phyloP scores from a whole-genome alignment of 2,329 filamentous ascomycete genomes.

The Bisporella sp. region DNA sequence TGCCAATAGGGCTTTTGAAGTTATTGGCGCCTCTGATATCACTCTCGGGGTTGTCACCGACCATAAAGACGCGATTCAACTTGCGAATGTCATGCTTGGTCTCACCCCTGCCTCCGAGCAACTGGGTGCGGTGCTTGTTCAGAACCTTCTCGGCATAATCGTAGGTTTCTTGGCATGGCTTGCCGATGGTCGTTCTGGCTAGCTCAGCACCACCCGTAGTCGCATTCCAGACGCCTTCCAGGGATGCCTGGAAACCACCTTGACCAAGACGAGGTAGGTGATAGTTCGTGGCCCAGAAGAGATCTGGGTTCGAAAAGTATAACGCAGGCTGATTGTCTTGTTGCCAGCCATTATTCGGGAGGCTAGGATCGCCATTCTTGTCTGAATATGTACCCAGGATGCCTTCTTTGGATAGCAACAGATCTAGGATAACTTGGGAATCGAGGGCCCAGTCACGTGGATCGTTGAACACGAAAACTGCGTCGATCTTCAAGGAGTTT shows the following conservation, averaged over 20 bases:
- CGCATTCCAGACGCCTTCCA: slow-evolving; percentile 72
- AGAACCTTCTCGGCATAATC: slow-evolving; percentile 75
- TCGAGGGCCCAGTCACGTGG: slow-evolving; percentile 94
- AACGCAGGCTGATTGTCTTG: slow-evolving; percentile 72
- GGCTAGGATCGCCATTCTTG: slow-evolving; percentile 57
- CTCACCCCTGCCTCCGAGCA: slow-evolving; percentile 12
- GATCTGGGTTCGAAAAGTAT: slow-evolving; percentile 85
- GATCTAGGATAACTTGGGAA: slow-evolving; percentile 74
- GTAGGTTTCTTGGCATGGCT: slow-evolving; percentile 74
- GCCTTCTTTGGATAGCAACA: slow-evolving; percentile 72
- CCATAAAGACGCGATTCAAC: slow-evolving; percentile 82
- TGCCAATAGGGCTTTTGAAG: slow-evolving; percentile 59
- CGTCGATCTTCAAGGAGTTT: slow-evolving; percentile 68
- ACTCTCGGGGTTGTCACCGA: slow-evolving; percentile 83
- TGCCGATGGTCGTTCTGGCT: slow-evolving; percentile 66
- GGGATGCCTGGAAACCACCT: slow-evolving; percentile 78
- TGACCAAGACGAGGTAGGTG: slow-evolving; percentile 84
- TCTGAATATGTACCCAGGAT: slow-evolving; percentile 72
- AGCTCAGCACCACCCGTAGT: slow-evolving; percentile 58
- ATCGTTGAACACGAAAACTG: slow-evolving; percentile 91
- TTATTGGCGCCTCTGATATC: slow-evolving; percentile 85
- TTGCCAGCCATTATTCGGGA: slow-evolving; percentile 74
- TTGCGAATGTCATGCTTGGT: slow-evolving; percentile 26
- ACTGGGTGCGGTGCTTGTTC: slow-evolving; percentile 43
- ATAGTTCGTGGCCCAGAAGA: slow-evolving; percentile 83